phyloP scores from a whole-genome alignment of 2,329 filamentous ascomycete genomes.

The Cordyceps cateniannulata region DNA sequence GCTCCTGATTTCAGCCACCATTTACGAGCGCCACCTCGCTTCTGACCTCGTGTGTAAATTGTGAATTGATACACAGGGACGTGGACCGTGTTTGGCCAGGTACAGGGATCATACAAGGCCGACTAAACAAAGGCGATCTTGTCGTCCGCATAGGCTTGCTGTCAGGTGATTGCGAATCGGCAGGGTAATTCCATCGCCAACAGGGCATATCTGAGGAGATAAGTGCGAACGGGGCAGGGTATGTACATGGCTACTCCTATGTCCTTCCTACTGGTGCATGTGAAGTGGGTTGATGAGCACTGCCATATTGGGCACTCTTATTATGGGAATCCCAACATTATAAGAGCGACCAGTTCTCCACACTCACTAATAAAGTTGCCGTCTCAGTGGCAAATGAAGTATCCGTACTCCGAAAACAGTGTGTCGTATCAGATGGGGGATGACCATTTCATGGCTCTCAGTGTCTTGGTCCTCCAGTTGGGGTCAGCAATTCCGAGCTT shows the following conservation, averaged over 20 bases:
- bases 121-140: not conserved
- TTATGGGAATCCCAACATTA: not conserved
- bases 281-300: not conserved
- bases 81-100: not conserved
- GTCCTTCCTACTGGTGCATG: not conserved
- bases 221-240: not conserved
- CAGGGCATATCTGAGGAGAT: not conserved
- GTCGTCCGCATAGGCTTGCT: constrained; percentile 5
- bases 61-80: too few relatives aligned
- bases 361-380: not conserved
- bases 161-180: constrained; percentile 9
- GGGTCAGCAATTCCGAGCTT: too few relatives aligned
- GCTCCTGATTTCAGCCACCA: too few relatives aligned
- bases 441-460: too few relatives aligned
- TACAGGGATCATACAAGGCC: not conserved
- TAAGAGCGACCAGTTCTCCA: not conserved
- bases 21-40: too few relatives aligned
- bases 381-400: not conserved
- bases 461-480: too few relatives aligned
- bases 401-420: too few relatives aligned
- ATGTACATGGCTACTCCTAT: not conserved
- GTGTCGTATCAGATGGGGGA: too few relatives aligned
- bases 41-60: too few relatives aligned
- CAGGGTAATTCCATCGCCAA: not conserved
- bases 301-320: not conserved